A percentile compares a stretch with the other conserved stretches of the same genome.
phyloP scores from a whole-genome alignment of 2,329 filamentous ascomycete species.

The Salinomyces thailandicus region DNA sequence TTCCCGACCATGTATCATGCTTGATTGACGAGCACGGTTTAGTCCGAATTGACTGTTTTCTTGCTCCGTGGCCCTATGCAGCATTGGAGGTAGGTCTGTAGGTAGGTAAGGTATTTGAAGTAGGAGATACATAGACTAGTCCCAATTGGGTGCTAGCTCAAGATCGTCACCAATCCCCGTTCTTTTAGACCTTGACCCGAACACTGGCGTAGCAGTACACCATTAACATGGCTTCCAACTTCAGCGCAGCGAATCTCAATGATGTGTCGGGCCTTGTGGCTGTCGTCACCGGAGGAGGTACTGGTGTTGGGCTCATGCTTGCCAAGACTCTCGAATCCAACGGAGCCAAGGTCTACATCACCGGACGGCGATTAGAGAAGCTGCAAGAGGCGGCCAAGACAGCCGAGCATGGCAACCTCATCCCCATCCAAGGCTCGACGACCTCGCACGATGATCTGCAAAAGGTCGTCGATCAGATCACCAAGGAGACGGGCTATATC shows the following conservation, averaged over 20 bases:
- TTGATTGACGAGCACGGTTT: no score
- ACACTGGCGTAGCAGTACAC: no score
- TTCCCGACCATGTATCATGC: no score
- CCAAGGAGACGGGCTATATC: slow-evolving; percentile 35
- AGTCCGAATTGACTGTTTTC: no score
- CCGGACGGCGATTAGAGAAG: slow-evolving; percentile 33
- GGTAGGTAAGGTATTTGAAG: no score
- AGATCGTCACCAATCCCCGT: no score
- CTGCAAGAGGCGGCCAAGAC: slow-evolving; percentile 31
- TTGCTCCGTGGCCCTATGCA: no score
- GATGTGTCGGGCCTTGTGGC: slow-evolving; percentile 22
- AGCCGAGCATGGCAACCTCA: slow-evolving; percentile 28
- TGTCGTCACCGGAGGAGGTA: slow-evolving; percentile 22
- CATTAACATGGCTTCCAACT: slow-evolving; percentile 13
- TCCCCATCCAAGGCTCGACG: slow-evolving; percentile 35
- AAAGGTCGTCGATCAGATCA: slow-evolving; percentile 32
- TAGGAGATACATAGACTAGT: no score
- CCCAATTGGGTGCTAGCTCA: no score
- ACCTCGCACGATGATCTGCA: slow-evolving; percentile 33
- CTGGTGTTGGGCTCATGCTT: slow-evolving; percentile 25
- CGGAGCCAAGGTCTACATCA: slow-evolving; percentile 35
- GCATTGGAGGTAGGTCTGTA: no score
- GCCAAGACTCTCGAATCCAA: slow-evolving; percentile 33
- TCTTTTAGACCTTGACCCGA: no score
- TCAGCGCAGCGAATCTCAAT: slow-evolving; percentile 14